These are phyloP conservation scores for Schizophyllum commune DNA, from an alignment of 1,284 basidiomycete species.

Conservation along the genomic window DNA sequence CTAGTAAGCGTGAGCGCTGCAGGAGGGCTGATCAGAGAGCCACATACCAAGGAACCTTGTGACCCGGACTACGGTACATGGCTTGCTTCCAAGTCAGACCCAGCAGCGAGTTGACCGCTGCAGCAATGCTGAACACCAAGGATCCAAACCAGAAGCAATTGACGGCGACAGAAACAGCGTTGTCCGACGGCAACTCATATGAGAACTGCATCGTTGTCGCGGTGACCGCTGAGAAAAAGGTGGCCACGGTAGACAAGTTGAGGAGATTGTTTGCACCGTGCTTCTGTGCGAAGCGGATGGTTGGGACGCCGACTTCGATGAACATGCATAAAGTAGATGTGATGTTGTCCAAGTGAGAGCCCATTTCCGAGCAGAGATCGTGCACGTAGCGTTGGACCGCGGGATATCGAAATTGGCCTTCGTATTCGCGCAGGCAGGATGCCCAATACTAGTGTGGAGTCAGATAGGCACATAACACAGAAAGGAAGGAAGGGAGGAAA, in stretches of 20 bases:
- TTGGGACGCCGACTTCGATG: slow-evolving; percentile 68
- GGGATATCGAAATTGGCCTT: slow-evolving; percentile 62
- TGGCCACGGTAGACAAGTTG: slow-evolving; percentile 67
- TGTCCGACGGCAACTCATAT: slow-evolving; percentile 28
- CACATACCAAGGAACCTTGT: background rate
- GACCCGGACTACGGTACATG: slow-evolving; percentile 53
- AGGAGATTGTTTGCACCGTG: slow-evolving; percentile 62
- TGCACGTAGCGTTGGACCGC: slow-evolving; percentile 68
- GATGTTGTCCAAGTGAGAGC: slow-evolving; percentile 61
- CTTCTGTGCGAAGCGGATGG: slow-evolving; percentile 67
- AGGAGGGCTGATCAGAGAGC: background rate
- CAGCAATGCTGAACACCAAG: slow-evolving; percentile 68
- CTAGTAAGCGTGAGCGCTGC: slow-evolving; percentile 45
- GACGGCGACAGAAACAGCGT: slow-evolving; percentile 27
- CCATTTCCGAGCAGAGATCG: slow-evolving; percentile 60
- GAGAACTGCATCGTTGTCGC: slow-evolving; percentile 67
- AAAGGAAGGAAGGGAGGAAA: no score
- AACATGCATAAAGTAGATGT: slow-evolving; percentile 58
- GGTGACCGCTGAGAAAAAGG: slow-evolving; percentile 72
- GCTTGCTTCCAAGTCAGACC: slow-evolving; percentile 72
- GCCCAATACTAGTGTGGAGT: slow-evolving; percentile 12
- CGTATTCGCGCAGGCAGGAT: slow-evolving; percentile 30
- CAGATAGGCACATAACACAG: background rate
- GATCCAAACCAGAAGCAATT: slow-evolving; percentile 71
- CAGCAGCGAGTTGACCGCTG: slow-evolving; percentile 66